Conservation (phyloP, 2,329 filamentous ascomycete genomes). For the Talaromyces sp. region DNA sequence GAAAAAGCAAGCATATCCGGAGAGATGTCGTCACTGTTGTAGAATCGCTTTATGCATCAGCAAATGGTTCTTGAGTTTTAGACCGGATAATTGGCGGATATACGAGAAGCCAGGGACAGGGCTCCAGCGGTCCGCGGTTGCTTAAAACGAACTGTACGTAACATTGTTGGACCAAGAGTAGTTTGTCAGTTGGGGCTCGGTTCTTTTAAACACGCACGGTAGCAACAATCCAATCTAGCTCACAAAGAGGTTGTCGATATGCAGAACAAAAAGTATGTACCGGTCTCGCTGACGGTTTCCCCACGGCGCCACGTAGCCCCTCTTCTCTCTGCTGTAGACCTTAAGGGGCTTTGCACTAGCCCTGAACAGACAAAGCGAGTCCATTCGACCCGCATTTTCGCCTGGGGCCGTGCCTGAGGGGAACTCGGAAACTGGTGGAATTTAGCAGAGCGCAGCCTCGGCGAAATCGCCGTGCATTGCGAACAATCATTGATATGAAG, state of each 20-base stretch:
- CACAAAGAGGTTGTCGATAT: not conserved
- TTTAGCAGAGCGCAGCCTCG: not conserved
- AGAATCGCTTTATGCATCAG: not conserved
- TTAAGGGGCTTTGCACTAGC: not conserved
- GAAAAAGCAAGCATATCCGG: not conserved
- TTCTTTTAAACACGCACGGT: not conserved
- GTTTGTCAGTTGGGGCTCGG: not conserved
- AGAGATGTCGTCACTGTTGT: slow-evolving; percentile 1
- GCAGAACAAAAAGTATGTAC: not conserved
- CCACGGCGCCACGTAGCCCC: slow-evolving; percentile 6
- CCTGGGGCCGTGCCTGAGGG: not conserved
- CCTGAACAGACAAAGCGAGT: not conserved
- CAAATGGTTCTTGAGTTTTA: not conserved
- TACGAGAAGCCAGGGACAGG: too few relatives aligned
- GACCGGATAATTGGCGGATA: not conserved
- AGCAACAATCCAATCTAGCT: not conserved
- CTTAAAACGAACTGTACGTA: not conserved
- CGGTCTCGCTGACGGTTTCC: not conserved
- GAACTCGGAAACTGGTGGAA: not conserved
- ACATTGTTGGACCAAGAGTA: not conserved
- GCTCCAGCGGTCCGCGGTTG: not conserved
- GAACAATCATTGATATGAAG: not conserved
- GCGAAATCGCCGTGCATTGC: not conserved
- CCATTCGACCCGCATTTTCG: not conserved
- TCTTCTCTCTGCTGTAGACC: not conserved